Evolutionary conservation across 2,329 filamentous ascomycete species (phyloP), one percentile per base, ranked within the genome.

Genomic region (Stachybotrys chlorohalonatus): DNA sequence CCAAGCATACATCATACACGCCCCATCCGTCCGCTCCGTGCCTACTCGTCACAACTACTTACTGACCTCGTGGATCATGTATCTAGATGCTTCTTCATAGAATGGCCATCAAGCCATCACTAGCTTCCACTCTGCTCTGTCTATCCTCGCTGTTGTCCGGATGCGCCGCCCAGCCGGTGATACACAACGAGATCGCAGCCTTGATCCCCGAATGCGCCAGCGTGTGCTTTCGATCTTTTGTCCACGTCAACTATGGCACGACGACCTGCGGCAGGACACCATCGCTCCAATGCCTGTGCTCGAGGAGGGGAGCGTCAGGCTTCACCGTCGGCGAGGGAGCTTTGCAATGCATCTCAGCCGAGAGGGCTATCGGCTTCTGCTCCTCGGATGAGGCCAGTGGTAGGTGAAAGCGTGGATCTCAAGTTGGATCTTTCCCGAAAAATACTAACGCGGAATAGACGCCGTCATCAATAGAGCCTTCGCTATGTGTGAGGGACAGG

Each of bases 321-420:
- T 86, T 84, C 61, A 90, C 87, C 1, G 63, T 90, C 51, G 86
- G 85, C n/a, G 87, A 90, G 69, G 86, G 79, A 11, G 85, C 83
- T 5, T 69, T 89, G 58, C 80, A 85, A 63, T 91, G 87, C 66
- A 77, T 88, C 39, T 73, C 80, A 8, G 80, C 80, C 7, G 78
- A 81, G 63, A 70, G 65, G 54, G 68, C 68, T 42, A 62, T 76
- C 49, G 77, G 77, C 2, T 70, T 69, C 13, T 91, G 87, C 66
- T 66, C 71, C 5, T 70, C 73, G 3, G 62, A 69, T 11, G 76
- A 80, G 36, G 66, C 65, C 5, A 64, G 55, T 54, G 62, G 70
- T 73, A 62, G 56, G 70, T 62, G 36, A 42, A 24, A 24, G 47
- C 49, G 36, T 30, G 31, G 4, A 13, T 42, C 1, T 15, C 15